These are phyloP conservation scores for Aspergillus proliferans DNA, from an alignment of 2,329 filamentous ascomycete genomes.

Conservation along the genomic window DNA sequence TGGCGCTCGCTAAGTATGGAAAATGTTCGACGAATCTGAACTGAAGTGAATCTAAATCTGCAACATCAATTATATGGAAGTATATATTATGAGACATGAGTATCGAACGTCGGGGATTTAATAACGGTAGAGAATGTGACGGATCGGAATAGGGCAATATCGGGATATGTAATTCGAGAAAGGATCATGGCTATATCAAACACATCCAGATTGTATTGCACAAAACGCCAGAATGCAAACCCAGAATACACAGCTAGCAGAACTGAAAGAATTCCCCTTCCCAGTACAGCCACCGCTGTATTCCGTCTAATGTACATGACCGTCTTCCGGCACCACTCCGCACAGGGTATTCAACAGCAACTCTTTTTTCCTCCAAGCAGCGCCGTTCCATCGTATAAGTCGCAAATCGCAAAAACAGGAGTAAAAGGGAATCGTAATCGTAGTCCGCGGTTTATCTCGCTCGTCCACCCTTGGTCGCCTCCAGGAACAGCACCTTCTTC, in stretches of 20 bases:
- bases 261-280: conserved; percentile 1
- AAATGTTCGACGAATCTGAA: not conserved
- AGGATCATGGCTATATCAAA: conserved; percentile 4
- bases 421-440: not conserved
- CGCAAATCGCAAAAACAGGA: conserved; percentile 1
- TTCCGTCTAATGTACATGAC: conserved; percentile 19
- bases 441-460: conserved; percentile 23
- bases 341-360: not conserved
- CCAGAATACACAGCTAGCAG: conserved; percentile 12
- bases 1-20: not conserved
- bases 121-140: not conserved
- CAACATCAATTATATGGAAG: not conserved
- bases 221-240: conserved; percentile 22
- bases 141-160: not conserved
- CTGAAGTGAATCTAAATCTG: not conserved
- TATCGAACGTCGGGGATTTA: not conserved
- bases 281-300: conserved; percentile 6
- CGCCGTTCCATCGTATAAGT: not conserved
- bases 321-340: not conserved
- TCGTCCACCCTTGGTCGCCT: conserved; percentile 74
- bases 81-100: not conserved
- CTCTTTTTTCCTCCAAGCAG: not conserved
- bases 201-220: conserved; percentile 17
- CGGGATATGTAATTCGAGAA: not conserved
- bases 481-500: conserved; percentile 91